Conservation (phyloP, 108 stramenopile genomes). For the Craspedostauros australis region DNA sequence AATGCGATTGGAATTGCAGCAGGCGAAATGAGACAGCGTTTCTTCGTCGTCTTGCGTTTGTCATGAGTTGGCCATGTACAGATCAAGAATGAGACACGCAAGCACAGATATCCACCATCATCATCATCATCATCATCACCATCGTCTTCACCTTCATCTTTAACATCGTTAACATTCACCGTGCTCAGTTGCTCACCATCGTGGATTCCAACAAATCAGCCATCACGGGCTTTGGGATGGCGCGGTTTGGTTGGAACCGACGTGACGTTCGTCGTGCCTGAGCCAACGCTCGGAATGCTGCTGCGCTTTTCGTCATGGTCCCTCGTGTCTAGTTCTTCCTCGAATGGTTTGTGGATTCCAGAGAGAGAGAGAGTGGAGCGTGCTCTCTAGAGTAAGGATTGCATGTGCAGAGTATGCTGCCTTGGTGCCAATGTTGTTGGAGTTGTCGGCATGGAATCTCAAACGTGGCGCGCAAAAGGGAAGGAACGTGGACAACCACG, state of each 20-base stretch:
- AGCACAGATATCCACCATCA: neutral
- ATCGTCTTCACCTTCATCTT: neutral
- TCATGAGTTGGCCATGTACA: too few relatives aligned
- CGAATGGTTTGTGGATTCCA: too few relatives aligned
- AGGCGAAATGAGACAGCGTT: neutral
- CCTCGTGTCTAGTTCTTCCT: too few relatives aligned
- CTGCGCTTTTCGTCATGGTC: conserved; percentile 11
- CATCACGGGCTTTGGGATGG: conserved; percentile 40
- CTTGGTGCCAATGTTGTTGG: too few relatives aligned
- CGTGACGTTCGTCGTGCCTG: conserved; percentile 44
- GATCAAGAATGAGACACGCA: neutral
- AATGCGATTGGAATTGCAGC: neutral
- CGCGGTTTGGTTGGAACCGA: conserved; percentile 52
- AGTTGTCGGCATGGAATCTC: too few relatives aligned
- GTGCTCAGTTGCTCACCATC: conserved; percentile 37
- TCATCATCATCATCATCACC: neutral
- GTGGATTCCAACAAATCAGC: conserved; percentile 55
- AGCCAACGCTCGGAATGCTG: conserved; percentile 58
- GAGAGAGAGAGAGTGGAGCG: too few relatives aligned
- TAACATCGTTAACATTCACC: neutral
- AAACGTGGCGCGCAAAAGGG: too few relatives aligned
- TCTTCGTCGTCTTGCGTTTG: too few relatives aligned
- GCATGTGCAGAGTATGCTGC: too few relatives aligned
- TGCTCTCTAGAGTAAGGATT: too few relatives aligned
- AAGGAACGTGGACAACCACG: too few relatives aligned